phyloP scores from a whole-genome alignment of 257 asterid species.

The Nicotiana otophora region DNA sequence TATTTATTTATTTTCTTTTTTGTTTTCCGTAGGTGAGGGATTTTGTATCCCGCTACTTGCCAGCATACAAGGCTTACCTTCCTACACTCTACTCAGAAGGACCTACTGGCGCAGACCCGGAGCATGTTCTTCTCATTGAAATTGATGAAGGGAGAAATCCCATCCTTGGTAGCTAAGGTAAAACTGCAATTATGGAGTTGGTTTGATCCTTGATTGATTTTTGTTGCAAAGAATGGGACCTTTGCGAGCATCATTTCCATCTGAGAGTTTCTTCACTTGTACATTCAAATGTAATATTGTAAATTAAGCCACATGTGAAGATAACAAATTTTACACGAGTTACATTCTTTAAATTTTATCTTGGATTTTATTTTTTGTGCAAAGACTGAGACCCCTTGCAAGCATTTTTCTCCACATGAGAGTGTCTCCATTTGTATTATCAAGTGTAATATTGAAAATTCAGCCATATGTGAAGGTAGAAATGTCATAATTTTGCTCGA shows the following conservation, averaged over 20 bases:
- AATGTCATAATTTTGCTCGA: not conserved
- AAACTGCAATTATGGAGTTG: not conserved
- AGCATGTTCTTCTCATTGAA: constrained; percentile 61
- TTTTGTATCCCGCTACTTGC: constrained; percentile 88
- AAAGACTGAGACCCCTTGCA: not conserved
- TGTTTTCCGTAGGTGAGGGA: constrained; percentile 54
- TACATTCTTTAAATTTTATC: not conserved
- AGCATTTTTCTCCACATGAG: not conserved
- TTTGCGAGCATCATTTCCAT: not conserved
- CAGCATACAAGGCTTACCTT: constrained; percentile 93
- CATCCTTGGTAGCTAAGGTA: constrained; percentile 56
- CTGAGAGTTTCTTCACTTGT: not conserved
- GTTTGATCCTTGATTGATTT: not conserved
- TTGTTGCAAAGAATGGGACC: not conserved
- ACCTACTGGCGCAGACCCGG: constrained; percentile 77
- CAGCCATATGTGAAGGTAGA: not conserved
- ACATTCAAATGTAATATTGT: not conserved
- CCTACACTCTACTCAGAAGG: constrained; percentile 93
- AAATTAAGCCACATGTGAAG: constrained; percentile 1
- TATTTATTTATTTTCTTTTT: not conserved
- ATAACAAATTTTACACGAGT: not conserved
- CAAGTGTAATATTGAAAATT: not conserved
- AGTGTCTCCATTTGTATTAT: not conserved
- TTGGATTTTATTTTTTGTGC: not conserved
- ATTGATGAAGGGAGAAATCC: constrained; percentile 95